Base-by-base conservation (phyloP, 805 yeast species). In the Candida multigemmis region DNA sequence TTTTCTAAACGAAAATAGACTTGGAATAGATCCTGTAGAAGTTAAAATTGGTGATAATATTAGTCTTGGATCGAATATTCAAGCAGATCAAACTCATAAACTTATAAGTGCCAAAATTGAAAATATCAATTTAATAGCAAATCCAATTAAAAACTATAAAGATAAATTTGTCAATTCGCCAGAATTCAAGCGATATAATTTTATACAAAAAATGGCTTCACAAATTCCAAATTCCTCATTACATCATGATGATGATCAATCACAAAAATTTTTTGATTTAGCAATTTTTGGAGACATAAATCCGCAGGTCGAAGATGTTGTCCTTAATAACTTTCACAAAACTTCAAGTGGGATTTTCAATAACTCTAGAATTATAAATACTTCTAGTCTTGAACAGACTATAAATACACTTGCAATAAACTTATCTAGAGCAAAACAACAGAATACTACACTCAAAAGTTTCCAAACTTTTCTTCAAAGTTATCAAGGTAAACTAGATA, bases 61-160 rank as follows among this genome's bases (percentile, higher is more conserved):
- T n/a, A 93, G 89, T 43, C 59, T 91, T 29, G 99, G 99, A 1
- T 85, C 94, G 27, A 94, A 93, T 44, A 82, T 91, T 29, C 81
- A 77, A 42, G 60, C 57, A 5, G 67, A 61, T 33, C 66, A 70
- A 31, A 71, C 75, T 37, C 97, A 91, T 53, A 74, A 85, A 43
- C 86, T 84, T 47, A 91, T 91, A 28, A 74, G 87, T 31, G 91
- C 95, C 17, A 62, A 66, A 27, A 80, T 91, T 10, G 93, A 83
- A 25, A 77, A 77, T 33, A 72, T 87, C 30, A 67, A 74, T 26
- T 67, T 79, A 20, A 58, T 75, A 39, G 60, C 69, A 15, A 22
- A 23, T 16, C 27, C 21, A 3, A 20, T 16, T 12, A 13, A 14
- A 13, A 24, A 14, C 12, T 21, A 27, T 11, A 21, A 21, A 8